Percentiles rank a stretch among this genome's conserved stretches.
phyloP scores from a whole-genome alignment of 2,329 filamentous ascomycete genomes.

The Corinectria fuckeliana region DNA sequence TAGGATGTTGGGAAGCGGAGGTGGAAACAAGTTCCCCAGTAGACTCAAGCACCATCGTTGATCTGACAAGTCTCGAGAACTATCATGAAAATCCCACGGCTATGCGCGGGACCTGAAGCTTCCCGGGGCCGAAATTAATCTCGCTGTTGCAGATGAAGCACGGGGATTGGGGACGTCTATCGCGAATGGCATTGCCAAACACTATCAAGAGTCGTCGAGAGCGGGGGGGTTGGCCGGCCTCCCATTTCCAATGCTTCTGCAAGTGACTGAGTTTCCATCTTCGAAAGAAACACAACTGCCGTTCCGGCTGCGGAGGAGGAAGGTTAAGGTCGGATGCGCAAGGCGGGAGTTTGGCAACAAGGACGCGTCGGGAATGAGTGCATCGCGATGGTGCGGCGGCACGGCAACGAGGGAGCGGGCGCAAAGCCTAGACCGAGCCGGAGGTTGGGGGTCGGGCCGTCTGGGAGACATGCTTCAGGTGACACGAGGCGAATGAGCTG shows the following conservation, averaged over 20 bases:
- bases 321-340: neutral
- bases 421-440: neutral
- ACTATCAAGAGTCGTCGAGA: neutral
- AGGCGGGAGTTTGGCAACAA: neutral
- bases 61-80: neutral
- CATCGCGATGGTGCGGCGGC: neutral
- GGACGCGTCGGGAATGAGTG: neutral
- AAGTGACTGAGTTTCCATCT: neutral
- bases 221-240: neutral
- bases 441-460: neutral
- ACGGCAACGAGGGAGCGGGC: neutral
- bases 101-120: neutral
- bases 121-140: neutral
- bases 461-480: slow-evolving; percentile 1
- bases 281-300: neutral
- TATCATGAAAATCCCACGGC: neutral
- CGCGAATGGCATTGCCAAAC: neutral
- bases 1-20: neutral
- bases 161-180: neutral
- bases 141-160: neutral
- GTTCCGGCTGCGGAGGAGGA: neutral
- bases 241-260: neutral
- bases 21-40: neutral
- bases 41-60: neutral
- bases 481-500: neutral